These are phyloP conservation scores for Flueggea neowawraea DNA, from an alignment of 441 rosid species.

Conservation along the genomic window DNA sequence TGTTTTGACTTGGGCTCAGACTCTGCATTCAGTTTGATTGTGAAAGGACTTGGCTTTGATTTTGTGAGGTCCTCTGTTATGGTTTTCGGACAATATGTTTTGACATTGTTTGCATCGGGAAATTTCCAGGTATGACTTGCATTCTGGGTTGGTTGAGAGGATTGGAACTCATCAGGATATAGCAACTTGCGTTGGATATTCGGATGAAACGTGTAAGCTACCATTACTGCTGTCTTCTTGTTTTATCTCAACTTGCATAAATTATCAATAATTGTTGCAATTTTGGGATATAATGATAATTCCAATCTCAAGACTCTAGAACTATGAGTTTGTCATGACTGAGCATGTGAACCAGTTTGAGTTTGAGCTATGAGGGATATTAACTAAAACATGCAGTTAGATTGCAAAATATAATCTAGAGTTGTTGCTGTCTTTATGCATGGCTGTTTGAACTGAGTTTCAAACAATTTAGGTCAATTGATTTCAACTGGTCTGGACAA, in stretches of 20 bases:
- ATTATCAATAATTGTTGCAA: neutral
- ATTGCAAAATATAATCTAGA: neutral
- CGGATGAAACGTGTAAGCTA: conserved; percentile 53
- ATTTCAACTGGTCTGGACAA: conserved; percentile 75
- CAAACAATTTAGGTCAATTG: conserved; percentile 41
- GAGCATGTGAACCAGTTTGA: too few relatives aligned
- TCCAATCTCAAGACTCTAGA: too few relatives aligned
- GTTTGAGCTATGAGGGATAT: too few relatives aligned
- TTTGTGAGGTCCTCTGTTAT: neutral
- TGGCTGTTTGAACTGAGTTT: neutral
- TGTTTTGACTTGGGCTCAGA: neutral
- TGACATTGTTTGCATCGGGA: neutral
- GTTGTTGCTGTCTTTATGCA: neutral
- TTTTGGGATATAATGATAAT: too few relatives aligned
- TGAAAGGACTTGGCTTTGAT: neutral
- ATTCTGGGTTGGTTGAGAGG: conserved; percentile 33
- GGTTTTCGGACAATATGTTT: neutral
- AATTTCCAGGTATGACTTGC: conserved; percentile 57
- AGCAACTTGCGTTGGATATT: conserved; percentile 59
- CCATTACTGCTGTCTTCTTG: conserved; percentile 6
- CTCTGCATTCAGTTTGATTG: neutral
- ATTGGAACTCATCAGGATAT: conserved; percentile 68
- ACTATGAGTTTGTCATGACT: too few relatives aligned
- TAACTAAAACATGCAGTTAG: neutral
- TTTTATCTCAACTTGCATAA: neutral